Conservation (phyloP, 306 rosid genomes). For the Quercus wislizeni region DNA sequence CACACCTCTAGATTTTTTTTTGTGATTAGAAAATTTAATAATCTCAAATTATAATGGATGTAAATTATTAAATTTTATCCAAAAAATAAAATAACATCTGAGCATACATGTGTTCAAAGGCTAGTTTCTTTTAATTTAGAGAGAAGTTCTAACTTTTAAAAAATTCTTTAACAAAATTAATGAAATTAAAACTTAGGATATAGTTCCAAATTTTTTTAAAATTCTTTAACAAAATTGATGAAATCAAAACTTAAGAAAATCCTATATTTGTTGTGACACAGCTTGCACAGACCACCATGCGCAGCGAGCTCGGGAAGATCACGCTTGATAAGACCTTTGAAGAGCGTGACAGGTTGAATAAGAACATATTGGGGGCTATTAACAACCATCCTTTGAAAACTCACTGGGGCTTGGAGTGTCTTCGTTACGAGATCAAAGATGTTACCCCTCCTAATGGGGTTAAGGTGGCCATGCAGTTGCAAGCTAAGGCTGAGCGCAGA, state of each 20-base stretch:
- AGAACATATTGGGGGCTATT: constrained; percentile 80
- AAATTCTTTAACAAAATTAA: too few species aligned
- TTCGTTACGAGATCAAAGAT: constrained; percentile 95
- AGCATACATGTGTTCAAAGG: too few species aligned
- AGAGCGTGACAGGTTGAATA: constrained; percentile 83
- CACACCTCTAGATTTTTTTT: too few species aligned
- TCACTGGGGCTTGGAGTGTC: constrained; percentile 91
- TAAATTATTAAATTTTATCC: too few species aligned
- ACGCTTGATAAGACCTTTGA: constrained; percentile 95
- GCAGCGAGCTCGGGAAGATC: constrained; percentile 89
- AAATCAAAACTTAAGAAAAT: constrained; percentile 25
- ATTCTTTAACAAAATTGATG: too few species aligned
- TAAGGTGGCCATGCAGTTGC: constrained; percentile 94
- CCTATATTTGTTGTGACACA: constrained; percentile 83
- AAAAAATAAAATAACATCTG: too few species aligned
- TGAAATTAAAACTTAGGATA: too few species aligned
- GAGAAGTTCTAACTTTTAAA: too few species aligned
- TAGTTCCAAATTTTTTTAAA: too few species aligned
- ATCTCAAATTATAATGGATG: too few species aligned
- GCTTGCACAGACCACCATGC: constrained; percentile 97
- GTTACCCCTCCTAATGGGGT: constrained; percentile 93
- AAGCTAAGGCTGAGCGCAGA: constrained; percentile 94
- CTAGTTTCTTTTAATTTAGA: too few species aligned
- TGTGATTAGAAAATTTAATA: too few species aligned
- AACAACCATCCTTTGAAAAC: constrained; percentile 15